Conservation (phyloP, 2,329 filamentous ascomycete species). For the Fusarium torulosum region DNA sequence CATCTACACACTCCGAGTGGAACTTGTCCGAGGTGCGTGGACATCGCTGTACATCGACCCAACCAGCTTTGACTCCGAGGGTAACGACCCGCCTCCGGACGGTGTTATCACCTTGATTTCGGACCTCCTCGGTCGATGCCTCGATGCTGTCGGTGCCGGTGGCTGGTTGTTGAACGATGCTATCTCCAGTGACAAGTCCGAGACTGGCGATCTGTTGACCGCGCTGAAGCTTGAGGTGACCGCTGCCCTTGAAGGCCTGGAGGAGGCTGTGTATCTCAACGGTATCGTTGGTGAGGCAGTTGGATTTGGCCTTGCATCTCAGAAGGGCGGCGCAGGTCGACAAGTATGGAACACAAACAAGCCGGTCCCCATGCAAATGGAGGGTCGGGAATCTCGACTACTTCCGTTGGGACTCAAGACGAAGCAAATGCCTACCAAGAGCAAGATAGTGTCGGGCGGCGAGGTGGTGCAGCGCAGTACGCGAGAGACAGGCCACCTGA, state of each 20-base stretch:
- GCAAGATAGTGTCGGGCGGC: slow-evolving; percentile 75
- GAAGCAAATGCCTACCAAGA: slow-evolving; percentile 61
- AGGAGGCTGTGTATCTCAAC: slow-evolving; percentile 75
- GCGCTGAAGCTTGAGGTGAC: slow-evolving; percentile 76
- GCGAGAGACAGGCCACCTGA: slow-evolving; percentile 81
- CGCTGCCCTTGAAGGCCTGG: slow-evolving; percentile 77
- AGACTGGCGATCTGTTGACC: slow-evolving; percentile 73
- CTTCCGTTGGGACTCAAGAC: slow-evolving; percentile 81
- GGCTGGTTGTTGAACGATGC: slow-evolving; percentile 78
- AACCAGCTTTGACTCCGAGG: slow-evolving; percentile 60
- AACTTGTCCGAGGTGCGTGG: slow-evolving; percentile 82
- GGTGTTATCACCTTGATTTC: slow-evolving; percentile 78
- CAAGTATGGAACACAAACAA: slow-evolving; percentile 54
- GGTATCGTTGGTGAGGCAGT: slow-evolving; percentile 75
- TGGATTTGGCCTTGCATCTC: slow-evolving; percentile 65
- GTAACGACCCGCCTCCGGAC: slow-evolving; percentile 67
- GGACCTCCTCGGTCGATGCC: slow-evolving; percentile 76
- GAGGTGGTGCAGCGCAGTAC: slow-evolving; percentile 76
- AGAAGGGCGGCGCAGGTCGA: slow-evolving; percentile 50
- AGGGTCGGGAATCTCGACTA: slow-evolving; percentile 62
- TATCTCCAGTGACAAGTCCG: slow-evolving; percentile 63
- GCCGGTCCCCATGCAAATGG: slow-evolving; percentile 58
- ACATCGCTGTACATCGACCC: slow-evolving; percentile 77
- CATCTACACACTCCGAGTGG: slow-evolving; percentile 78
- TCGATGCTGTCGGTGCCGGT: slow-evolving; percentile 80